phyloP scores from a whole-genome alignment of 2,329 filamentous ascomycete genomes.

The Boeremia exigua region DNA sequence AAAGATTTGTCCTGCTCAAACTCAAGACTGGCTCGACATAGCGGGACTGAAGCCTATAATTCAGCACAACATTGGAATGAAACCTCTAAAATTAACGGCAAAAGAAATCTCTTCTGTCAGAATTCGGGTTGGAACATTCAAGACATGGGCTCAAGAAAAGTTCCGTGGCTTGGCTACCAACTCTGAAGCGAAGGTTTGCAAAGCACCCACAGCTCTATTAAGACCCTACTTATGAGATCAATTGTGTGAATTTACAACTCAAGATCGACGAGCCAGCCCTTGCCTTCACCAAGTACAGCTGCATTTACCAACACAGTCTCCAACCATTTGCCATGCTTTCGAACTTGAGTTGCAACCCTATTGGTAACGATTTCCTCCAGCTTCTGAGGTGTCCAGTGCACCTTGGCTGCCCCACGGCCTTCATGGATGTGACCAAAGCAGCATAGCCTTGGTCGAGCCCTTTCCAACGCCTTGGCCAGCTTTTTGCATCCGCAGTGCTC shows the following conservation, averaged over 20 bases:
- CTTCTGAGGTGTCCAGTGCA: neutral
- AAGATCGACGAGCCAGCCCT: neutral
- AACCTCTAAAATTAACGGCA: no score
- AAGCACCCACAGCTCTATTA: no score
- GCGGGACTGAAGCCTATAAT: no score
- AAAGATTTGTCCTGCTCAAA: no score
- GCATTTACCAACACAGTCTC: conserved; percentile 1
- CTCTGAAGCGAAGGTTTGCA: no score
- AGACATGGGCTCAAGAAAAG: no score
- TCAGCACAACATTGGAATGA: no score
- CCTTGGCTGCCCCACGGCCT: conserved; percentile 36
- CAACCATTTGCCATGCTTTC: neutral
- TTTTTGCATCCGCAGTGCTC: conserved; percentile 60
- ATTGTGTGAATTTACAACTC: neutral
- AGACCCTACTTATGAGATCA: no score
- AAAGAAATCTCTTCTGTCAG: no score
- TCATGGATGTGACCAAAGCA: conserved; percentile 68
- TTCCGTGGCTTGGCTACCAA: no score
- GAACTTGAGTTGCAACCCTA: neutral
- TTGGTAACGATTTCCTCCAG: neutral
- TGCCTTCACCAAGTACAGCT: neutral
- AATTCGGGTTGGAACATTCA: no score
- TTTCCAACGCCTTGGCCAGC: conserved; percentile 57
- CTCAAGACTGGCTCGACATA: no score
- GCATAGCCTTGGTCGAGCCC: conserved; percentile 58